A percentile compares a stretch with the other conserved stretches of the same genome.
These are phyloP conservation scores for Penstemon barbatus DNA, from an alignment of 257 asterid species.

Conservation along the genomic window DNA sequence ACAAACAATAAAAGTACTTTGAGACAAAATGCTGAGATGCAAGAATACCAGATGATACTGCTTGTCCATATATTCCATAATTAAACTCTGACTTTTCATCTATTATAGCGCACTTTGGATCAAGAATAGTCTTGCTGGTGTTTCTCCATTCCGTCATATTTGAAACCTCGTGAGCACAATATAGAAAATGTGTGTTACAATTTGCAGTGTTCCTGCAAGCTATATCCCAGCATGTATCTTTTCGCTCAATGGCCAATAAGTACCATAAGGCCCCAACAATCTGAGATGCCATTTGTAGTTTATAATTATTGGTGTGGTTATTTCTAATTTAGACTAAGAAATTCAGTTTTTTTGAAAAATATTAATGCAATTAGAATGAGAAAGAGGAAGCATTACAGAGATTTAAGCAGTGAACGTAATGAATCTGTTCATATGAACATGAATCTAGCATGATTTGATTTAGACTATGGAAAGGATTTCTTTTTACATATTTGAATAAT, in stretches of 20 bases:
- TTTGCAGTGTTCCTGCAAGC: slow-evolving; percentile 54
- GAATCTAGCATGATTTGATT: background rate
- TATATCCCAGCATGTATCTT: slow-evolving; percentile 78
- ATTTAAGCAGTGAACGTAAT: background rate
- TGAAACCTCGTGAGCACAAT: slow-evolving; percentile 58
- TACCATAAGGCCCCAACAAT: slow-evolving; percentile 84
- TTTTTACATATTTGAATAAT: background rate
- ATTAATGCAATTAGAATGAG: background rate
- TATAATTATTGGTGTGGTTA: background rate
- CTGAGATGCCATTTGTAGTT: slow-evolving; percentile 44
- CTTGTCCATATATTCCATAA: slow-evolving; percentile 79
- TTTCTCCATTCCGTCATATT: slow-evolving; percentile 59
- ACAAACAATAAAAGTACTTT: slow-evolving; percentile 79
- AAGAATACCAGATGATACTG: slow-evolving; percentile 65
- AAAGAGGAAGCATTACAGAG: background rate
- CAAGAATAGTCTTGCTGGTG: slow-evolving; percentile 47
- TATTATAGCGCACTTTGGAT: slow-evolving; percentile 50
- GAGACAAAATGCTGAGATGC: slow-evolving; percentile 61
- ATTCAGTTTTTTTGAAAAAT: background rate
- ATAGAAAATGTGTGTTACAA: slow-evolving; percentile 51
- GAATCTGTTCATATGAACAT: background rate
- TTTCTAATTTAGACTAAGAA: background rate
- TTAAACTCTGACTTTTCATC: slow-evolving; percentile 48
- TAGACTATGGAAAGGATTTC: background rate
- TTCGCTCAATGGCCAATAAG: slow-evolving; percentile 80